Evolutionary conservation across 192 early-diverging fungal genomes (phyloP).

Genomic region (Obelidium mucronatum): DNA sequence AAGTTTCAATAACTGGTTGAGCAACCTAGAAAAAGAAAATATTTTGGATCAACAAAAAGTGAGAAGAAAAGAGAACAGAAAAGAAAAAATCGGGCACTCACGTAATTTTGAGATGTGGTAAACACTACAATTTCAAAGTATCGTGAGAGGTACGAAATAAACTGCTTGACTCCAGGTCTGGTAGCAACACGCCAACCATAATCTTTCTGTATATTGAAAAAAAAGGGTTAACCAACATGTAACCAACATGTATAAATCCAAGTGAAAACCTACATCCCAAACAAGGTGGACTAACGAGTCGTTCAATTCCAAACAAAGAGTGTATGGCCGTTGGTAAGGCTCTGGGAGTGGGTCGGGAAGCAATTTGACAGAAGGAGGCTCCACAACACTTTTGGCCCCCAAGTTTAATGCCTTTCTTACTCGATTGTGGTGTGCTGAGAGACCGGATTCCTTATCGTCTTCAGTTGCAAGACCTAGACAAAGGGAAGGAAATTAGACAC

Average conservation of each 20-base stretch:
- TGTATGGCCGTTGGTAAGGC: conserved; percentile 87
- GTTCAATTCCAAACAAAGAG: conserved; percentile 93
- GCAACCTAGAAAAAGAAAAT: conserved; percentile 66
- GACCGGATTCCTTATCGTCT: conserved; percentile 36
- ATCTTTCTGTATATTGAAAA: conserved; percentile 70
- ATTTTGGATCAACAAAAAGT: not conserved
- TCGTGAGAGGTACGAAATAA: conserved; percentile 87
- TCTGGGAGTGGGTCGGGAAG: conserved; percentile 90
- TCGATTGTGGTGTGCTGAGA: conserved; percentile 44
- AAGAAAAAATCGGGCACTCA: conserved; percentile 42
- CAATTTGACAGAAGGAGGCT: conserved; percentile 70
- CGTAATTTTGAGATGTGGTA: conserved; percentile 85
- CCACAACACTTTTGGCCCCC: conserved; percentile 31
- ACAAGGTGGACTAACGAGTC: conserved; percentile 92
- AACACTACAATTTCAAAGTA: conserved; percentile 97
- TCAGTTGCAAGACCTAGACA: conserved; percentile 38
- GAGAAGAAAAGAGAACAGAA: not conserved
- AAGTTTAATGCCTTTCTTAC: conserved; percentile 42
- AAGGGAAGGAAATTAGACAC: too few relatives aligned
- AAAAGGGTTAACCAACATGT: not conserved
- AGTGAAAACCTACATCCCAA: conserved; percentile 79
- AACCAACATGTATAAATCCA: not conserved
- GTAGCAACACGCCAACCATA: conserved; percentile 97
- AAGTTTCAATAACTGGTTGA: conserved; percentile 80
- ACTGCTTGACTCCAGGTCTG: conserved; percentile 95